Evolutionary conservation across 2,329 filamentous ascomycete species (phyloP).

Genomic region (Penicillium hordei): DNA sequence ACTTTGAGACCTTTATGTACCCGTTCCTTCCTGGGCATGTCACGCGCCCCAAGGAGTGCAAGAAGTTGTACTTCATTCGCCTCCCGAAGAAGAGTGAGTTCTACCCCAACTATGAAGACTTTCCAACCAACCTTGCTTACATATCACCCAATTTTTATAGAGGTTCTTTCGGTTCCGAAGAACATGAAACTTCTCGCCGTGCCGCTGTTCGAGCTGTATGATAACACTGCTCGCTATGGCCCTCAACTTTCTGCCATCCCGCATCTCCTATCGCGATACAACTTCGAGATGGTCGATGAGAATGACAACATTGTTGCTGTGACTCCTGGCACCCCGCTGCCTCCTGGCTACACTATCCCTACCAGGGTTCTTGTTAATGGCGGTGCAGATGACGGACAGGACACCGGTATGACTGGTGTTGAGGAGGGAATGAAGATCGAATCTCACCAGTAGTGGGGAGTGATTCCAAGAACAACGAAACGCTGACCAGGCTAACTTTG

Average conservation of each 20-base stretch:
- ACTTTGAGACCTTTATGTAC: conserved; percentile 99
- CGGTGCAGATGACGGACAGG: conserved; percentile 24
- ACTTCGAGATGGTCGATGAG: conserved; percentile 97
- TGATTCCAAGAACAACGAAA: neutral
- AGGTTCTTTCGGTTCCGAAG: conserved; percentile 94
- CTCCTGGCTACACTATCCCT: conserved; percentile 59
- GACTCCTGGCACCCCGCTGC: conserved; percentile 70
- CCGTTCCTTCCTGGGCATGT: conserved; percentile 96
- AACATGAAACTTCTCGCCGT: conserved; percentile 99
- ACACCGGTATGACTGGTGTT: conserved; percentile 40
- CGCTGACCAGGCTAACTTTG: neutral
- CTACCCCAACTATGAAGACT: neutral
- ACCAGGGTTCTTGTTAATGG: conserved; percentile 64
- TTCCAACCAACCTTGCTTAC: neutral
- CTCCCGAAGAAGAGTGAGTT: conserved; percentile 81
- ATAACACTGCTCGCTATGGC: conserved; percentile 92
- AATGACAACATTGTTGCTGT: conserved; percentile 80
- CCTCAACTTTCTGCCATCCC: conserved; percentile 96
- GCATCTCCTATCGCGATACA: conserved; percentile 89
- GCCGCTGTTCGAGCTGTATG: conserved; percentile 95
- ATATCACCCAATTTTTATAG: conserved; percentile 47
- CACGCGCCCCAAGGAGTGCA: conserved; percentile 95
- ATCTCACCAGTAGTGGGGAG: conserved; percentile 19
- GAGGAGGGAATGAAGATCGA: conserved; percentile 27
- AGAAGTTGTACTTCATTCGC: conserved; percentile 98